phyloP scores from a whole-genome alignment of 305 asterid species.

The Rubia occidens region DNA sequence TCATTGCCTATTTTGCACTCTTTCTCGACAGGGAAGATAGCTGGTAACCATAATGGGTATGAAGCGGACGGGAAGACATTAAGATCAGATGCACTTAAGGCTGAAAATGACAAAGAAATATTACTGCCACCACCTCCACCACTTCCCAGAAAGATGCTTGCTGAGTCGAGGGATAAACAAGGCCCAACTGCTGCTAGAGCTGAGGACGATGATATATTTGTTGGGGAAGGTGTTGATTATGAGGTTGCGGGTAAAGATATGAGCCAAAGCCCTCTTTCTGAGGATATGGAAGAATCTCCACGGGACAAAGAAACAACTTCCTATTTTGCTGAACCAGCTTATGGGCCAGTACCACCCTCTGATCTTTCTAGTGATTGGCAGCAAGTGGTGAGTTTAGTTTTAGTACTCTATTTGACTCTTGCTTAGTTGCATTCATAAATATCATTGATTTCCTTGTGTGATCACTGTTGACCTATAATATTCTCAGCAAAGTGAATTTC shows the following conservation, averaged over 20 bases:
- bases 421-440: not conserved
- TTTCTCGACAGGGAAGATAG: constrained; percentile 38
- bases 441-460: not conserved
- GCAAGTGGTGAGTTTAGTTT: constrained; percentile 46
- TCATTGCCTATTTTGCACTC: not conserved
- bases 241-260: constrained; percentile 73
- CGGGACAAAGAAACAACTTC: constrained; percentile 64
- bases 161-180: constrained; percentile 48
- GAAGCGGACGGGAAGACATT: constrained; percentile 50
- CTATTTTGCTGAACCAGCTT: constrained; percentile 70
- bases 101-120: constrained; percentile 40
- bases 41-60: constrained; percentile 40
- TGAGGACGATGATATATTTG: constrained; percentile 85
- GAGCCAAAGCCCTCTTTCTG: constrained; percentile 88
- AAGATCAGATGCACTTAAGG: constrained; percentile 40
- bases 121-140: constrained; percentile 77
- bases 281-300: constrained; percentile 99
- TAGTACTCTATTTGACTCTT: constrained; percentile 12
- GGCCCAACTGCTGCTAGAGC: constrained; percentile 42
- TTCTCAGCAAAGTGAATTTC: constrained; percentile 1
- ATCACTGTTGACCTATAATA: not conserved
- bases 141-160: constrained; percentile 41
- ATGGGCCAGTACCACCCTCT: constrained; percentile 86
- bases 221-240: constrained; percentile 85
- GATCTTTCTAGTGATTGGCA: constrained; percentile 77